A percentile compares a stretch with the other conserved stretches of the same genome.
Conservation (phyloP, 2,329 filamentous ascomycete species). For the Fusarium sp. region DNA sequence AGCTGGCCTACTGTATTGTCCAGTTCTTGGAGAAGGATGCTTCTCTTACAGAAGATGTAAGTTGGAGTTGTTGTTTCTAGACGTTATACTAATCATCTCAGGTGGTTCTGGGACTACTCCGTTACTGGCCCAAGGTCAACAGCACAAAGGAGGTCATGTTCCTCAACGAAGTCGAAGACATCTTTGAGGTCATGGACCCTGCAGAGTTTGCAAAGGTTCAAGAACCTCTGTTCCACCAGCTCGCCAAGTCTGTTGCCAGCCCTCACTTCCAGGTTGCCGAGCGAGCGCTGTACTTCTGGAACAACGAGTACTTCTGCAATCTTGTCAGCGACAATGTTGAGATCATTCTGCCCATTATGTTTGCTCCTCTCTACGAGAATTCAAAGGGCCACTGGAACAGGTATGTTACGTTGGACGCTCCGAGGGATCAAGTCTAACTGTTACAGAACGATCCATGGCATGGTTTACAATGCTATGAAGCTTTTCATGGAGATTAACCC, state of each 20-base stretch:
- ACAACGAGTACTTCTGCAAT: constrained; percentile 99
- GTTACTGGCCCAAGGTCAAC: constrained; percentile 99
- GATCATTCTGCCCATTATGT: constrained; percentile 99
- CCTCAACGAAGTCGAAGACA: constrained; percentile 98
- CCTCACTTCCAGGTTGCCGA: constrained; percentile 99
- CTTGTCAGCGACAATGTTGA: constrained; percentile 99
- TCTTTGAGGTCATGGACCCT: constrained; percentile 99
- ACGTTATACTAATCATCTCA: constrained; percentile 47
- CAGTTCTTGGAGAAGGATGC: constrained; percentile 99
- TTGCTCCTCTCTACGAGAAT: constrained; percentile 97
- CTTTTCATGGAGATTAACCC: constrained; percentile 99
- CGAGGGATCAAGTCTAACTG: not conserved
- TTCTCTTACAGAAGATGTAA: constrained; percentile 92
- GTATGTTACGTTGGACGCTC: constrained; percentile 59
- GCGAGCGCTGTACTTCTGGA: constrained; percentile 98
- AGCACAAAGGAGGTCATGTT: constrained; percentile 99
- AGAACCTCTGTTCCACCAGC: constrained; percentile 94
- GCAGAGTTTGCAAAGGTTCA: constrained; percentile 99
- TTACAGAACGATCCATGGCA: constrained; percentile 92
- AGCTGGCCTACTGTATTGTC: constrained; percentile 98
- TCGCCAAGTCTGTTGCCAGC: constrained; percentile 97
- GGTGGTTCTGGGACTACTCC: constrained; percentile 92
- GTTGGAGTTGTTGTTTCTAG: not conserved
- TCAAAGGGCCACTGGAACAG: constrained; percentile 99
- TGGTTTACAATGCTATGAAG: constrained; percentile 99